Evolutionary conservation across 2,329 filamentous ascomycete species (phyloP), one percentile per base, ranked within the genome.

Genomic region (Fusarium dlaminii): DNA sequence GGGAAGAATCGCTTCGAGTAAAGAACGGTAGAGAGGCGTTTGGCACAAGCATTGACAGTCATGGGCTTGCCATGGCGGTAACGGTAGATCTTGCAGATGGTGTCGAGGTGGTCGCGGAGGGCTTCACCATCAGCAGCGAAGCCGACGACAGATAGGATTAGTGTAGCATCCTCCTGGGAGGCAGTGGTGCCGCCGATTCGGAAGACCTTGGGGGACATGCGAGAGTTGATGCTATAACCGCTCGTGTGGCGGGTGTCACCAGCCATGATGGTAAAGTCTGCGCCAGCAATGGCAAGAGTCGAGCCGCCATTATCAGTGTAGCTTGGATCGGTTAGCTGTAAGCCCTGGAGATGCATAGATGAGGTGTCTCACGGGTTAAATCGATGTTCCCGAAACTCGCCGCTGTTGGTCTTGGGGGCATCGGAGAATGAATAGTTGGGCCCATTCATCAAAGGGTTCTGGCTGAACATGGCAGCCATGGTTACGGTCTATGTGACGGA

Each of bases 1-100:
- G 96, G 96, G 88, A 99, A 99, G 88, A 99, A 99, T 55, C 96
- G 94, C 87, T 98, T 98, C 84, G 92, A 89, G 87, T 99, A 99
- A 65, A 99, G 91, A 76, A 99, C 97, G 52, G 97, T 98, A 45
- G 94, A 96, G 70, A 99, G 89, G 64, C 96, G 92, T 86, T 98
- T 96, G 63, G 96, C 97, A 84, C 96, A 98, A 55, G 96, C 96
- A 80, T 94, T 92, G 80, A 98, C 93, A 74, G 90, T 92, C 92
- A 99, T 99, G 75, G 94, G 91, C 88, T 98, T 99, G 84, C 94
- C 94, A 84, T 98, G 96, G 83, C 97, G 95, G 87, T 98, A 98
- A 80, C 93, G 94, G 90, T 98, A 98, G 92, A 98, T 97, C 88
- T 98, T 98, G 88, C 97, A 96, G 80, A 98, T 91, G 73, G 94